A percentile compares a stretch with the other conserved stretches of the same genome.
phyloP scores from a whole-genome alignment of 2,329 filamentous ascomycete genomes.

The Aspergillus niger region DNA sequence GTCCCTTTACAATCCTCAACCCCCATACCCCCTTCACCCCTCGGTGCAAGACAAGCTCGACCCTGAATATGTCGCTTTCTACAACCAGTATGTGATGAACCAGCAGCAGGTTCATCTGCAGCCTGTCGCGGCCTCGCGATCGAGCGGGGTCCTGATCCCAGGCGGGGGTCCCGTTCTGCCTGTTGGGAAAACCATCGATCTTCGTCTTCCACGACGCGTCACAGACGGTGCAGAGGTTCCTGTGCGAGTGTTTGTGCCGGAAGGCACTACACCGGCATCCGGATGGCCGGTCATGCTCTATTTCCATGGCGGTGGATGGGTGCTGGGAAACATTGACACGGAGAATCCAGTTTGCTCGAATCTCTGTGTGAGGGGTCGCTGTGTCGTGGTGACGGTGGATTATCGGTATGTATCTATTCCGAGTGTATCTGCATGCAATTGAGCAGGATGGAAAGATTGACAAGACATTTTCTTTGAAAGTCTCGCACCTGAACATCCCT shows the following conservation, averaged over 20 bases:
- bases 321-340: constrained; percentile 59
- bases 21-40: constrained; percentile 53
- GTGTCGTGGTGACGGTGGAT: constrained; percentile 58
- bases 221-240: constrained; percentile 52
- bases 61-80: constrained; percentile 56
- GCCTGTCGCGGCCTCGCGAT: constrained; percentile 54
- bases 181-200: constrained; percentile 52
- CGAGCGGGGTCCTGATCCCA: constrained; percentile 55
- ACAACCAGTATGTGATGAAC: constrained; percentile 55
- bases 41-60: constrained; percentile 51
- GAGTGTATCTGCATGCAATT: neutral
- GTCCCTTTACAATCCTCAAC: constrained; percentile 27
- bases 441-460: neutral
- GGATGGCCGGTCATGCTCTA: constrained; percentile 62
- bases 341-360: constrained; percentile 61
- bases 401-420: constrained; percentile 49
- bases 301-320: constrained; percentile 62
- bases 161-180: constrained; percentile 53
- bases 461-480: constrained; percentile 30
- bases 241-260: constrained; percentile 56
- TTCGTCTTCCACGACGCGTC: constrained; percentile 46
- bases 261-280: constrained; percentile 42
- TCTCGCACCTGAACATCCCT: constrained; percentile 60
- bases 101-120: constrained; percentile 59
- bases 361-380: constrained; percentile 52